A percentile compares a stretch with the other conserved stretches of the same genome.
Conservation (phyloP, 108 stramenopile genomes). For the Conticribra guillardii region DNA sequence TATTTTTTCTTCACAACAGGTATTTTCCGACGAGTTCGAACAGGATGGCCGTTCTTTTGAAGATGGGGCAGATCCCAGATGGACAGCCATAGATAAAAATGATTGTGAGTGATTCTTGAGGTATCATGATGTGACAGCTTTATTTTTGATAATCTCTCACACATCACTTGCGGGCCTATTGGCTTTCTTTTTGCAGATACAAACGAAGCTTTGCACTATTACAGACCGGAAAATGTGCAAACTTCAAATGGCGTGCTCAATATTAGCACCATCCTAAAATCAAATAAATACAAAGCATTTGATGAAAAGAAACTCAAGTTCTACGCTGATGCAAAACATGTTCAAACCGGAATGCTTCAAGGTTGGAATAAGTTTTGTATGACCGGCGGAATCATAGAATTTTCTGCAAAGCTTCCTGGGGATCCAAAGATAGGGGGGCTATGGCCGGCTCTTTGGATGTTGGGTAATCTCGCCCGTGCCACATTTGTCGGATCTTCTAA, state of each 20-base stretch:
- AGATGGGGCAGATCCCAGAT: slow-evolving; percentile 94
- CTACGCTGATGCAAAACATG: slow-evolving; percentile 73
- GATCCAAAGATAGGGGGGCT: slow-evolving; percentile 73
- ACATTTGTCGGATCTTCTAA: slow-evolving; percentile 92
- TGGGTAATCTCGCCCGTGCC: slow-evolving; percentile 89
- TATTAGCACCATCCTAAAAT: slow-evolving; percentile 70
- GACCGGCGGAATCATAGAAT: slow-evolving; percentile 89
- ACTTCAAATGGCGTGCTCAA: slow-evolving; percentile 74
- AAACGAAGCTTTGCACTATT: slow-evolving; percentile 85
- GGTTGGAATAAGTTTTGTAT: slow-evolving; percentile 95
- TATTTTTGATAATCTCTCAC: slow-evolving; percentile 3
- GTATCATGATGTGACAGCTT: no score
- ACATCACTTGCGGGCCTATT: not conserved
- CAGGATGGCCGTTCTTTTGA: slow-evolving; percentile 82
- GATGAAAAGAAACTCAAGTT: slow-evolving; percentile 81
- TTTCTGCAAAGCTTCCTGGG: slow-evolving; percentile 84
- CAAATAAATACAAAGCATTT: slow-evolving; percentile 78
- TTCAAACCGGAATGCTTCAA: slow-evolving; percentile 87
- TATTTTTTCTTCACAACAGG: slow-evolving; percentile 35
- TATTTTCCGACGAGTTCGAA: slow-evolving; percentile 96
- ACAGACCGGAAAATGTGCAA: slow-evolving; percentile 71
- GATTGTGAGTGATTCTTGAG: slow-evolving; percentile 53
- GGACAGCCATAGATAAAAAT: slow-evolving; percentile 95
- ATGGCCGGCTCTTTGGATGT: slow-evolving; percentile 93
- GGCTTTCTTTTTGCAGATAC: slow-evolving; percentile 57